Conservation (phyloP, 495 filamentous ascomycete species). For the Aspergillus conjunctus region DNA sequence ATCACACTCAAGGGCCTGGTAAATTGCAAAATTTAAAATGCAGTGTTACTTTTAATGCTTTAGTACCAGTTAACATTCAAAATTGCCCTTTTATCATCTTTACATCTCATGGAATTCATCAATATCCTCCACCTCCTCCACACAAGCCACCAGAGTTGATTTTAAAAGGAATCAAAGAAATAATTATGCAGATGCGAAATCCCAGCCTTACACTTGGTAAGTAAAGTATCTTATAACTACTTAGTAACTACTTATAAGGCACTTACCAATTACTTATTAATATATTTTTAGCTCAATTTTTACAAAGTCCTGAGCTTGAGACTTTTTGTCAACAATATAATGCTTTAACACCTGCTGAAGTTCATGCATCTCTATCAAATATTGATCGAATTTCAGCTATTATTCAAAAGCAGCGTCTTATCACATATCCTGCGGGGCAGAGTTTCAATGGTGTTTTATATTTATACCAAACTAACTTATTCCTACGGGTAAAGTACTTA, state of each 20-base stretch:
- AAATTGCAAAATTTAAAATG: background rate
- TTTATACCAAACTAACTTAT: background rate
- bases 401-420: conserved; percentile 11
- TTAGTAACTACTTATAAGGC: too few species aligned
- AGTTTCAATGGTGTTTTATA: conserved; percentile 4
- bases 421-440: conserved; percentile 4
- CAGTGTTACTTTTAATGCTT: conserved; percentile 15
- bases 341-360: conserved; percentile 7
- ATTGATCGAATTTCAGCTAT: conserved; percentile 10
- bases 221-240: conserved; percentile 1
- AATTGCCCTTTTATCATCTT: conserved; percentile 16
- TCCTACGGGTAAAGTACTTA: background rate
- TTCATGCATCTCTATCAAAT: conserved; percentile 11
- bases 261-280: conserved; percentile 3
- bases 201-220: background rate
- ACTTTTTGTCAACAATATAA: conserved; percentile 9
- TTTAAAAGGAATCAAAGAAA: background rate
- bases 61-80: conserved; percentile 13
- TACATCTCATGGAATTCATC: conserved; percentile 15
- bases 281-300: conserved; percentile 9
- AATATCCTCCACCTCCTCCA: conserved; percentile 16
- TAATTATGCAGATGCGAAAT: conserved; percentile 5
- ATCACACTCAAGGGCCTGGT: conserved; percentile 10
- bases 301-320: conserved; percentile 7
- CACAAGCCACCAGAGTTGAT: conserved; percentile 13